Evolutionary conservation across 1,139 yeast species (phyloP).

Genomic region (Magnusiomyces magnusii): DNA sequence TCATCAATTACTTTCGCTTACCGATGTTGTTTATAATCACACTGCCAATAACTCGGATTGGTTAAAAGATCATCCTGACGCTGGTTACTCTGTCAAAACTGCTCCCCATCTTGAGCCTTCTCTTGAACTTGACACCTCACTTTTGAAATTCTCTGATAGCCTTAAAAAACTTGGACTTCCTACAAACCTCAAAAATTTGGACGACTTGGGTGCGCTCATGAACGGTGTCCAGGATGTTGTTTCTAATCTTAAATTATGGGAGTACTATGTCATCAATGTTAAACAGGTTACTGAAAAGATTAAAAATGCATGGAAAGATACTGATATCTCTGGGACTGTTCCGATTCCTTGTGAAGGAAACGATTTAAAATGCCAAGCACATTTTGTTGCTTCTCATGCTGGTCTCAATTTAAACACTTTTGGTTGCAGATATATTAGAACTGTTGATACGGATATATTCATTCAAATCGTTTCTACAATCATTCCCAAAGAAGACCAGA

Average conservation of each 20-base stretch:
- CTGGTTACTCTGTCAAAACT: constrained; percentile 77
- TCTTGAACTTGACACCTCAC: constrained; percentile 65
- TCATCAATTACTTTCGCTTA: constrained; percentile 62
- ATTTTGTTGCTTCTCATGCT: constrained; percentile 43
- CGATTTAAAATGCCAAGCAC: constrained; percentile 41
- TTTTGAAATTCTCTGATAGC: constrained; percentile 54
- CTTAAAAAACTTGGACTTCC: constrained; percentile 56
- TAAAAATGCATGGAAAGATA: constrained; percentile 9
- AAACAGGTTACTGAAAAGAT: constrained; percentile 29
- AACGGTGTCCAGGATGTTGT: constrained; percentile 68
- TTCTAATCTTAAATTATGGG: constrained; percentile 69
- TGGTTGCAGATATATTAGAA: constrained; percentile 47
- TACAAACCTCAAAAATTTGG: constrained; percentile 40
- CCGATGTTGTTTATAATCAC: constrained; percentile 92
- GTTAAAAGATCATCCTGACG: constrained; percentile 80
- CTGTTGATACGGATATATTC: constrained; percentile 44
- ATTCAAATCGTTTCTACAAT: constrained; percentile 40
- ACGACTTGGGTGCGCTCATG: constrained; percentile 53
- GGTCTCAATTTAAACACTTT: constrained; percentile 35
- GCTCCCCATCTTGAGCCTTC: constrained; percentile 88
- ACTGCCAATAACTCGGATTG: constrained; percentile 87
- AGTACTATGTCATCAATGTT: constrained; percentile 66
- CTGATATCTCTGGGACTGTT: not conserved
- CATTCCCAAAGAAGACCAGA: constrained; percentile 31
- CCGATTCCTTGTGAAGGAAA: constrained; percentile 18